Base-by-base conservation (phyloP, 148 eudicot genomes). In the Pharnaceum exiguum region DNA sequence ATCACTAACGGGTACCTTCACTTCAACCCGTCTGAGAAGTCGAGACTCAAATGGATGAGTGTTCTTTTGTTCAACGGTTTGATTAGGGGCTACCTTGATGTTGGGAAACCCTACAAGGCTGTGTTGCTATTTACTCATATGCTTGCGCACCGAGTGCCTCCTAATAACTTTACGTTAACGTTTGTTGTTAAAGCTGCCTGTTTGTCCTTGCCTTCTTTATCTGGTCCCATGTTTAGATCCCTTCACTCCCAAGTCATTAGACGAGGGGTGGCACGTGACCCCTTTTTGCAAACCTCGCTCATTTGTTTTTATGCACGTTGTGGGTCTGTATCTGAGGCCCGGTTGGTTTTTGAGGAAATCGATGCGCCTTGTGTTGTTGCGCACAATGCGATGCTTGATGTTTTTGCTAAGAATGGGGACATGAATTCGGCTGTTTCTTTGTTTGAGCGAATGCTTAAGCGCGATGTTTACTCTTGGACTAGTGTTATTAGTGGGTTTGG, bases 381-480 rank as follows among this genome's bases (percentile, higher is more conserved):
- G 12, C 60, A 47, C 37, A 82, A 86, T 49, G 87, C 83, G 0
- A 71, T 86, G 88, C 69, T 85, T 19, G 73, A 86, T 61, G 76
- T 66, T 5, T 76, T 62, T 33, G 68, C 62, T 24, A 74, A 62
- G 49, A 59, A 59, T 70, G 78, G 86, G 59, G 70, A 78, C 12
- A 71, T 86, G 70, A 77, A 46, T 16, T 66, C 65, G 1, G 79
- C 76, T 39, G 10, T 75, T 37, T 45, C 43, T n/a, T n/a, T 73
- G n/a, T 82, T 82, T 69, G 63, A 63, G 9, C 12, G 30, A 29
- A 85, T 82, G 81, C 46, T 47, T 6, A 29, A 32, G 40, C 74
- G 68, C 24, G 82, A 85, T 67, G 82, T 82, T 46, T 74, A 66
- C 68, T 72, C 83, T 1, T 82, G 94, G 93, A 85, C 87, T 13